These are phyloP conservation scores for Epichloe aotearoae DNA, from an alignment of 2,329 filamentous ascomycete species.

Conservation along the genomic window DNA sequence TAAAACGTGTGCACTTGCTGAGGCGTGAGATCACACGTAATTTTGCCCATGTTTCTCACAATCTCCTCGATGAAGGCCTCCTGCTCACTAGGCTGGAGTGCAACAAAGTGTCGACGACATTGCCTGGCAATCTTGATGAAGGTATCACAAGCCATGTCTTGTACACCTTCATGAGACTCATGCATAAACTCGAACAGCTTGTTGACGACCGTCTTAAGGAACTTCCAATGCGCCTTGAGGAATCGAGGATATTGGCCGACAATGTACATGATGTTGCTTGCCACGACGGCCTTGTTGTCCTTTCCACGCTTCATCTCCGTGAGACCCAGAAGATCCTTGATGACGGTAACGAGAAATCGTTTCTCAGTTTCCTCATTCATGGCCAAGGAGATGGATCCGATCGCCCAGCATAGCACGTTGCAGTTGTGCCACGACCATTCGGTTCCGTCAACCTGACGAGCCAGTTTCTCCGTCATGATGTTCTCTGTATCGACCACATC, in stretches of 20 bases:
- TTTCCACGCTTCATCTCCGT: slow-evolving; percentile 99
- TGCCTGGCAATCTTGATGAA: slow-evolving; percentile 99
- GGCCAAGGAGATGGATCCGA: slow-evolving; percentile 92
- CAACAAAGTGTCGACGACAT: slow-evolving; percentile 94
- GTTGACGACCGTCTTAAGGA: slow-evolving; percentile 98
- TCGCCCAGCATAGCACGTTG: slow-evolving; percentile 98
- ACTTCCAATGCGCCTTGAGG: slow-evolving; percentile 98
- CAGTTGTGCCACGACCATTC: slow-evolving; percentile 99
- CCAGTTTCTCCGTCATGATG: slow-evolving; percentile 98
- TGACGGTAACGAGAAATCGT: slow-evolving; percentile 93
- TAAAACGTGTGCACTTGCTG: slow-evolving; percentile 99
- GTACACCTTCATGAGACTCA: slow-evolving; percentile 96
- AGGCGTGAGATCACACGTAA: slow-evolving; percentile 85
- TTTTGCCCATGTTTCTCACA: slow-evolving; percentile 87
- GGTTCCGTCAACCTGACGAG: slow-evolving; percentile 82
- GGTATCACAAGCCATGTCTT: slow-evolving; percentile 99
- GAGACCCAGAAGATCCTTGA: slow-evolving; percentile 90
- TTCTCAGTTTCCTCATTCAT: slow-evolving; percentile 99
- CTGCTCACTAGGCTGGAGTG: slow-evolving; percentile 81
- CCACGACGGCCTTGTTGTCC: slow-evolving; percentile 98
- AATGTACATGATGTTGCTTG: slow-evolving; percentile 99
- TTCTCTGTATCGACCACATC: slow-evolving; percentile 95
- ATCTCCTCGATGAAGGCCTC: slow-evolving; percentile 99
- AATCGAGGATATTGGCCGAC: slow-evolving; percentile 97
- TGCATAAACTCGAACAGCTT: slow-evolving; percentile 99